Evolutionary conservation across 1,284 basidiomycete species (phyloP), one percentile per base, ranked within the genome.

Genomic region (Gomphus sp.): DNA sequence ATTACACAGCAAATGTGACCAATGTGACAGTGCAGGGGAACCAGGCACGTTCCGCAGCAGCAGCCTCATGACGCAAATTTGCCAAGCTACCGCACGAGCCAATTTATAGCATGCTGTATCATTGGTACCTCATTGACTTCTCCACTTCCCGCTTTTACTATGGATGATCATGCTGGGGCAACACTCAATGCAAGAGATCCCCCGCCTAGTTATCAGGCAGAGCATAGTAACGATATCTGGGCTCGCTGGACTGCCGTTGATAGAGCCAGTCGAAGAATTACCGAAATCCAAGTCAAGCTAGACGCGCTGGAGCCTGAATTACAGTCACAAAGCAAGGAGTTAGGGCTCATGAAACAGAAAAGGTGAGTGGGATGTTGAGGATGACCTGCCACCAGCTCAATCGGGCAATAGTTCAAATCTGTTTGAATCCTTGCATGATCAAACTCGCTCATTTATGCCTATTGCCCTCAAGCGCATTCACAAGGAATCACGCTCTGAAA

Each of bases 201-300:
- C 85, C n/a, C 73, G 85, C 51, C 51, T 22, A 34, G 51, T 22
- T 52, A 52, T 52, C 33, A 39, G 51, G 51, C 9, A 11, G 51
- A 52, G 11, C 18, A 31, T 3, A 12, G 31, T 10, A n/a, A 16
- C 9, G 51, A 52, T 36, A 52, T 55, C 9, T 55, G 53, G 53
- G 25, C 8, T 8, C 53, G 31, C 53, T 55, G 53, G 53, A 14
- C 36, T 9, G 37, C 41, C n/a, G 36, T 44, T 18, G 53, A 55
- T 22, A 41, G 41, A 22, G 53, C 53, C 16, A 43, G 44, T 44
- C n/a, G 25, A 22, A 39, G 37, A n/a, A n/a, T 55, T 16, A 25
- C 10, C 2, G 53, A 55, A 9, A 22, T 41, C 14, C 37, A 55
- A 25, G n/a, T 39, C 14, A 31, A n/a, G 37, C 2, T 58, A 25